Base-by-base conservation (phyloP, 2,329 filamentous ascomycete species). In the Aureobasidium zeae region DNA sequence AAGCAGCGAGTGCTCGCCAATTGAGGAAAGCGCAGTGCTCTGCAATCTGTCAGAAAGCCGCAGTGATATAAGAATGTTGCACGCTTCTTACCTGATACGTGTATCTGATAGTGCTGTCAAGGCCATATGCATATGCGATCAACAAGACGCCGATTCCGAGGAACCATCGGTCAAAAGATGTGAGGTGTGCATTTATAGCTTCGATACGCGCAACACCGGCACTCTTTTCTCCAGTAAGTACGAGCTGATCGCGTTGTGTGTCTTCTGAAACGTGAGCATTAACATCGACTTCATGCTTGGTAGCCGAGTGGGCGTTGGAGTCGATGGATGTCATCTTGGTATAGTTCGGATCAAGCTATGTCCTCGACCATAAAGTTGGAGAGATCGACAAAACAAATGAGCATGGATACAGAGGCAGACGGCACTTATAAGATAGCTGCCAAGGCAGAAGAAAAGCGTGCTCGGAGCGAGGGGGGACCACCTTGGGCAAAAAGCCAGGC, bases 71-170 rank as follows among this genome's bases (percentile, higher is more conserved):
- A 12, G 9, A 11, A 26, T 16, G 1, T 20, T 25, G n/a, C 9
- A 12, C 9, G n/a, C 5, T 13, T 22, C 19, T 17, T 52, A 63
- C 59, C 51, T 70, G 71, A 52, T 75, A 77, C 5, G 68, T 66
- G 49, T 68, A 71, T 11, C 76, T 69, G 31, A 79, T 64, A 1
- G 66, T 72, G 17, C 72, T 72, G 49, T 80, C 76, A 16, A 81
- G 65, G 2, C 74, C 73, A 55, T 81, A 83, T 24, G 70, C 74
- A 56, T 80, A 83, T 9, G 77, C 72, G 42, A 81, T 63, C 22
- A 82, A 57, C 56, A 82, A 81, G 49, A 81, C 65, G 17, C 76
- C 67, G 8, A 72, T 53, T 59, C 81, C 81, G 56, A 83, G 69
- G 48, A 68, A 65, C 47, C 74, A 50, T 21, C 74, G 73, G 55